Evolutionary conservation across 371 early-diverging fungal genomes (phyloP).

Genomic region (Polyrhizophydium stewartii): DNA sequence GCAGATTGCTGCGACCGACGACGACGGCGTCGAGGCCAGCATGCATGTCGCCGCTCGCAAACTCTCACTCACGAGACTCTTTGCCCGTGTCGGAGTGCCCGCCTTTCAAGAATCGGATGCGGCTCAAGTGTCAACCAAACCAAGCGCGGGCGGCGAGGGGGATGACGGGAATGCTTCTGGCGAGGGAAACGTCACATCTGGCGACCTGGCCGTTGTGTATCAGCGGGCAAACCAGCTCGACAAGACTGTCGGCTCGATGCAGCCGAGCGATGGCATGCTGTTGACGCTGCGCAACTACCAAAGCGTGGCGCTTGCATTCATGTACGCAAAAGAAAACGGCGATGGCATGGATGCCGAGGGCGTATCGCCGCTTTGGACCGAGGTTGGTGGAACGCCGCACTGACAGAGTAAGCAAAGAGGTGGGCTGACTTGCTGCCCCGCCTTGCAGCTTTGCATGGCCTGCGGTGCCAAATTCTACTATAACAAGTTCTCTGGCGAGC

Average conservation of each 20-base stretch:
- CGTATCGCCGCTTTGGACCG: constrained; percentile 9
- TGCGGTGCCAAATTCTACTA: constrained; percentile 45
- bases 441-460: not conserved
- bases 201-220: constrained; percentile 56
- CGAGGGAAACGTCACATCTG: not conserved
- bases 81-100: constrained; percentile 9
- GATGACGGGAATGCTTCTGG: not conserved
- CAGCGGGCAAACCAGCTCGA: constrained; percentile 55
- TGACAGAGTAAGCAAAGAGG: constrained; percentile 31
- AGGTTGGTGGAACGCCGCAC: constrained; percentile 16
- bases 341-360: constrained; percentile 4
- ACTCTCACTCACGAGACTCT: constrained; percentile 7
- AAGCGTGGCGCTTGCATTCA: constrained; percentile 3
- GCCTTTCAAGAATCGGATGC: not conserved
- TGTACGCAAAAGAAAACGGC: constrained; percentile 44
- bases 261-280: constrained; percentile 46
- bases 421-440: constrained; percentile 44
- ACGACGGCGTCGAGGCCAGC: not conserved
- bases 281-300: constrained; percentile 62
- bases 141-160: not conserved
- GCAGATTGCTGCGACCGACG: not conserved
- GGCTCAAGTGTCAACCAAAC: constrained; percentile 1
- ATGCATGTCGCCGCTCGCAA: constrained; percentile 9
- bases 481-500: constrained; percentile 60
- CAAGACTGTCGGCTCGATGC: constrained; percentile 43